Base-by-base conservation (phyloP, 257 asterid genomes). In the Fraxinus anomala region DNA sequence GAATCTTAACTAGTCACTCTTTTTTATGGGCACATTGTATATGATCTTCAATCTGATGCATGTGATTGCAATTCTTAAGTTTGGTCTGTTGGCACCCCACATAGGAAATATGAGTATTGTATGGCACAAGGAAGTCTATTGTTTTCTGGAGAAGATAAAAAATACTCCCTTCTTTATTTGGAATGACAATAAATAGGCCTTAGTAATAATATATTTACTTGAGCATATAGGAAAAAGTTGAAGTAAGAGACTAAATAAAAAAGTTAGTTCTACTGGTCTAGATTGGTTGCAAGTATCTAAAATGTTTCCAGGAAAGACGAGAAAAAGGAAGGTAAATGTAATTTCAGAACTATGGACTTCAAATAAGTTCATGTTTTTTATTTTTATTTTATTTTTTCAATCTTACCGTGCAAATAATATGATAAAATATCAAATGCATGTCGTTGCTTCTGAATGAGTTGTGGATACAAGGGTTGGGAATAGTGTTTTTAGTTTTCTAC, bases 81-180 rank as follows among this genome's bases (percentile, higher is more conserved):
- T 74, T 12, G 73, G 49, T 76, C 36, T 75, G 59, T 19, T 31
- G 36, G 65, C 17, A 47, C 72, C 63, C 72, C 59, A 42, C 61
- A 1, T 33, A 66, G 73, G 42, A 54, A 77, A 73, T 54, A 65
- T 81, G 69, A 42, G 47, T 44, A 72, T 56, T n/a, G 9, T 72
- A 31, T 24, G 76, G 24, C 36, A 40, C 42, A 5, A 13, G 11
- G 10, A 47, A 19, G 33, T 4, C 36, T 3, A 51, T 16, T 23
- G 19, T 79, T 21, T 54, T 34, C n/a, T 34, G 19, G 30, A 7
- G 66, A 40, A 54, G 76, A 66, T 23, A 70, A 70, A 13, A 33
- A 70, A 70, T 14, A 26, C 19, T 44, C 47, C 44, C 26, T 30
- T 40, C 67, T 30, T 31, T 68, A 68, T 24, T 31, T 71, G 61